Base-by-base conservation (phyloP, 1,284 basidiomycete species). In the Marasmius sp. region DNA sequence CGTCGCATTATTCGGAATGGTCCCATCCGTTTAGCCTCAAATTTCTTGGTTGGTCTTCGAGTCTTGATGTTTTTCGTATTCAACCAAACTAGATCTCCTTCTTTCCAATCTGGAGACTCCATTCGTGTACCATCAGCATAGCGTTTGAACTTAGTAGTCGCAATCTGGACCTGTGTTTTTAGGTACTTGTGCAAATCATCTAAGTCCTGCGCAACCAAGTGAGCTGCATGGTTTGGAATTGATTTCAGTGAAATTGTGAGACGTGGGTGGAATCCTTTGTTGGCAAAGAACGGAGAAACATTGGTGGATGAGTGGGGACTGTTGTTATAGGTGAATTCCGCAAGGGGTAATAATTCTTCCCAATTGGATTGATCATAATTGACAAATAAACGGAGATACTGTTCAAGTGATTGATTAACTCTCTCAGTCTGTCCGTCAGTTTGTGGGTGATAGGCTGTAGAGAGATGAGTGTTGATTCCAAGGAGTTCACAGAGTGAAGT, bases 1-100 rank as follows among this genome's bases (percentile, higher is more conserved):
- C 67, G 67, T 11, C 57, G 53, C 0, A 70, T 36, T 4, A 71
- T 64, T 1, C 54, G 58, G 33, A 72, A 72, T 0, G 63, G 69
- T 0, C 67, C 63, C n/a, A 60, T 67, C 27, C 55, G n/a, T 57
- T 57, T 54, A 52, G 64, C 58, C 16, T 60, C 60, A 1, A 68
- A 36, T 54, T 36, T 72, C 10, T 68, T 64, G 0, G 51, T 59
- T 4, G 58, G 52, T 58, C 54, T 11, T 12, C 47, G 57, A 43
- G 58, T 63, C 12, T 22, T 41, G 20, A 60, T 60, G 37, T 63
- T 60, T 33, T 57, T 22, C n/a, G 52, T 39, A 36, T 52, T 58
- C 11, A 63, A 36, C 58, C 58, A 63, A 3, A 63, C 61, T 16
- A 51, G 8, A 12, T 11, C 22, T 60, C 58, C 61, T 9, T 16